Conservation (phyloP, 2,329 filamentous ascomycete species). For the Colletotrichum acutatum region DNA sequence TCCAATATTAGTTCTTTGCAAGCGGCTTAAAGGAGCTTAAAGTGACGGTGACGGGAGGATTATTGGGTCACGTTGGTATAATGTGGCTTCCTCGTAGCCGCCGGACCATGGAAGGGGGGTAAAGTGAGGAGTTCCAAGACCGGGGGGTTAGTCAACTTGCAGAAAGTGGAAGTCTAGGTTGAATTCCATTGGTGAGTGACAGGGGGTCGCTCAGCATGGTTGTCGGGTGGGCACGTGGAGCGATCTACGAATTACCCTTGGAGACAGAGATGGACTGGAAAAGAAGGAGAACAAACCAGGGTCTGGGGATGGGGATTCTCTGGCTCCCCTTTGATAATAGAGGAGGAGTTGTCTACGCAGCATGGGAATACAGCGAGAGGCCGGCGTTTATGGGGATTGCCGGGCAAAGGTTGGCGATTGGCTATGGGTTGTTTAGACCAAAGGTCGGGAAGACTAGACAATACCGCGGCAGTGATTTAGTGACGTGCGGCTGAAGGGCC, state of each 20-base stretch:
- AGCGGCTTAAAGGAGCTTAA: not conserved
- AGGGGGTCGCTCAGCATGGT: not conserved
- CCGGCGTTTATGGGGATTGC: too few relatives aligned
- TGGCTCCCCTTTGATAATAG: too few relatives aligned
- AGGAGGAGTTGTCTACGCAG: not conserved
- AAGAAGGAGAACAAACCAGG: too few relatives aligned
- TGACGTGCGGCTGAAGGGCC: too few relatives aligned
- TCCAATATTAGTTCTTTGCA: not conserved
- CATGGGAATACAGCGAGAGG: too few relatives aligned
- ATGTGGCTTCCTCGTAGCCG: not conserved
- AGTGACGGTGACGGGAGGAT: not conserved
- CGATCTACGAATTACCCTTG: not conserved
- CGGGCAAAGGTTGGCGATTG: too few relatives aligned
- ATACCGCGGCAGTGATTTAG: too few relatives aligned
- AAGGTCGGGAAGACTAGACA: too few relatives aligned
- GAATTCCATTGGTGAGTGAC: not conserved
- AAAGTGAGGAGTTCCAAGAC: not conserved
- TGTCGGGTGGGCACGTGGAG: not conserved
- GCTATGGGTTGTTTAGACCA: too few relatives aligned
- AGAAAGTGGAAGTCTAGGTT: not conserved
- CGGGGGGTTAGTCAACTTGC: not conserved
- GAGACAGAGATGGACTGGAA: too few relatives aligned
- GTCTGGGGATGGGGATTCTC: too few relatives aligned
- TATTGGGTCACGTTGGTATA: not conserved
- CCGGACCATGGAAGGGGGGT: not conserved